phyloP scores from a whole-genome alignment of 2,329 filamentous ascomycete genomes.

The Chaetothyriales sp. region DNA sequence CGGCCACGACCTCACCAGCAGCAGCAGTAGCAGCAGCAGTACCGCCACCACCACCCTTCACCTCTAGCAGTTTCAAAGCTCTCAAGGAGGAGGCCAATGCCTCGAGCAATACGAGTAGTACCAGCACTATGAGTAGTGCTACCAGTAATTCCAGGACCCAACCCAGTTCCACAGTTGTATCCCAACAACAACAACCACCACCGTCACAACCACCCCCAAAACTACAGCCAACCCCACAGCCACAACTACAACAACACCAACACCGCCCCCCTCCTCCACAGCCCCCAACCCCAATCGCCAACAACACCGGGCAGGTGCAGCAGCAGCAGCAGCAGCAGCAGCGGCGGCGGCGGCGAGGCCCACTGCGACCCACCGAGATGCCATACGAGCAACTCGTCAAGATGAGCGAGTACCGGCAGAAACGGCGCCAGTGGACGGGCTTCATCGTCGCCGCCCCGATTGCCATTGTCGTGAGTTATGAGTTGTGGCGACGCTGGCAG shows the following conservation, averaged over 20 bases:
- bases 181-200: neutral
- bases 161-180: neutral
- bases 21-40: too few relatives aligned
- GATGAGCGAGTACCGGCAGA: constrained; percentile 7
- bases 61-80: neutral
- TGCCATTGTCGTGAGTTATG: constrained; percentile 11
- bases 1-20: neutral
- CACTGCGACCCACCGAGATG: constrained; percentile 8
- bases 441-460: constrained; percentile 14
- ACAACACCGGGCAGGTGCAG: neutral
- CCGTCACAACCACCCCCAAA: neutral
- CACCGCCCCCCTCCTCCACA: neutral
- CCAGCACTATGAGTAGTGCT: neutral
- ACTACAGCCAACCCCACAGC: neutral
- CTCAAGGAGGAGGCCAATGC: too few relatives aligned
- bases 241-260: neutral
- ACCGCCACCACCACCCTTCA: too few relatives aligned
- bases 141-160: neutral
- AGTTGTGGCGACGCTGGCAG: constrained; percentile 13
- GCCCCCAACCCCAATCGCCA: neutral
- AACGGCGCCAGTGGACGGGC: constrained; percentile 7
- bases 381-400: constrained; percentile 9
- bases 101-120: too few relatives aligned
- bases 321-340: too few relatives aligned
- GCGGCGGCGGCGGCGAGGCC: neutral